A percentile compares a stretch with the other conserved stretches of the same genome.
These are phyloP conservation scores for Hymenoscyphus occultus DNA, from an alignment of 2,329 filamentous ascomycete genomes.

Conservation along the genomic window DNA sequence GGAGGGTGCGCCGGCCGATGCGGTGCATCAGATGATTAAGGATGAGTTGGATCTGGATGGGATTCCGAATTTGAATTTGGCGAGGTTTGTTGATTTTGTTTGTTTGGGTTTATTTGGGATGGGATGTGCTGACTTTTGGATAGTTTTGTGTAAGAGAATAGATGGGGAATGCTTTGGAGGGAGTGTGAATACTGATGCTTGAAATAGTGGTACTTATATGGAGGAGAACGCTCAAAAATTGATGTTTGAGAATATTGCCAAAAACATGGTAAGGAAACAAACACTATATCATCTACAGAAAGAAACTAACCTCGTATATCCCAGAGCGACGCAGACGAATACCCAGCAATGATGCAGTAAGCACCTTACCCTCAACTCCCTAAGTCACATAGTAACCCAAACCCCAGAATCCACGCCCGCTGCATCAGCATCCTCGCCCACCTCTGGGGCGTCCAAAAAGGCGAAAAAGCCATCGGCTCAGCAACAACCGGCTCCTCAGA, in stretches of 20 bases:
- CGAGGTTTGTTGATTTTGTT: constrained; percentile 40
- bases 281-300: not conserved
- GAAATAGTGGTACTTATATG: constrained; percentile 61
- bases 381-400: not conserved
- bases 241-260: constrained; percentile 65
- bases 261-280: constrained; percentile 51
- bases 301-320: not conserved
- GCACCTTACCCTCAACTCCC: not conserved
- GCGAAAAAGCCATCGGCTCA: constrained; percentile 63
- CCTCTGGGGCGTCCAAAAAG: constrained; percentile 60
- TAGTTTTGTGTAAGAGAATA: constrained; percentile 12
- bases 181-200: constrained; percentile 11
- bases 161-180: not conserved
- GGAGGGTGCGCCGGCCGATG: constrained; percentile 57
- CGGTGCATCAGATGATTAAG: constrained; percentile 62
- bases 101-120: too few relatives aligned
- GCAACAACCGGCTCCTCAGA: constrained; percentile 71
- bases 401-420: constrained; percentile 55
- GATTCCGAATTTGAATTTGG: constrained; percentile 64
- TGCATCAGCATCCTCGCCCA: constrained; percentile 67
- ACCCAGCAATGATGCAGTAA: constrained; percentile 51
- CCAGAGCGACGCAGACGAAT: constrained; percentile 60
- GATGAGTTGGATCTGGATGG: constrained; percentile 65
- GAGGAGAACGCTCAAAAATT: constrained; percentile 62
- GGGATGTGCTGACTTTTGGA: not conserved